A percentile compares a stretch with the other conserved stretches of the same genome.
phyloP scores from a whole-genome alignment of 768 basidiomycete species.

The Coprinellus aureogranulatus region DNA sequence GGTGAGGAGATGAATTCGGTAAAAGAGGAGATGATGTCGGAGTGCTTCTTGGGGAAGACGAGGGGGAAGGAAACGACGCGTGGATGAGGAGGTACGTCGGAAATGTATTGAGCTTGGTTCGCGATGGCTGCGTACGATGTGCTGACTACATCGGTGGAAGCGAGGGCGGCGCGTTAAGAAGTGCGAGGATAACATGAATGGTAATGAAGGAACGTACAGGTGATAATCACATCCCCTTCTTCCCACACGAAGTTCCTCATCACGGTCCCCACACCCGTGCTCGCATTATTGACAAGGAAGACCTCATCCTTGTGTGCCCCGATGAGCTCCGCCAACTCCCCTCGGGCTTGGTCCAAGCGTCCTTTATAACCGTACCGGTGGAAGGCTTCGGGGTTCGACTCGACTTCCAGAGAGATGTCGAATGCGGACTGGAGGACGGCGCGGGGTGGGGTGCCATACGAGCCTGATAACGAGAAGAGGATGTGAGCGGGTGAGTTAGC shows the following conservation, averaged over 20 bases:
- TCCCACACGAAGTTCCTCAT: conserved; percentile 68
- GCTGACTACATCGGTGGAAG: conserved; percentile 23
- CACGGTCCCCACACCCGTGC: conserved; percentile 64
- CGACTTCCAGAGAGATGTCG: conserved; percentile 39
- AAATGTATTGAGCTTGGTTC: conserved; percentile 50
- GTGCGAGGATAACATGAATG: no score
- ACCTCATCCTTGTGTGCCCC: conserved; percentile 52
- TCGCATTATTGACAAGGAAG: conserved; percentile 62
- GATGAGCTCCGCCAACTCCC: conserved; percentile 50
- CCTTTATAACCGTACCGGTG: conserved; percentile 35
- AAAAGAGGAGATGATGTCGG: conserved; percentile 52
- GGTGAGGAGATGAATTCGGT: conserved; percentile 28
- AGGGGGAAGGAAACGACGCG: conserved; percentile 47
- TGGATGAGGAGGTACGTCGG: conserved; percentile 56
- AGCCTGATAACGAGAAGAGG: conserved; percentile 35
- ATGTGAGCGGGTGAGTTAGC: background rate
- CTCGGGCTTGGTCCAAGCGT: conserved; percentile 38
- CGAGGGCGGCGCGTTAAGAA: conserved; percentile 20
- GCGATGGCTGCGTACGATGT: conserved; percentile 53
- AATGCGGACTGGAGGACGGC: conserved; percentile 48
- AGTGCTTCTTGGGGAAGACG: conserved; percentile 55
- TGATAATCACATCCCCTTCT: conserved; percentile 63
- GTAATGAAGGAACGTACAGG: no score
- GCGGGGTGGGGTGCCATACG: conserved; percentile 55
- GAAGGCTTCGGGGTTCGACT: conserved; percentile 59